Base-by-base conservation (phyloP, 345 rosid species). In the Trapa bicornis region DNA sequence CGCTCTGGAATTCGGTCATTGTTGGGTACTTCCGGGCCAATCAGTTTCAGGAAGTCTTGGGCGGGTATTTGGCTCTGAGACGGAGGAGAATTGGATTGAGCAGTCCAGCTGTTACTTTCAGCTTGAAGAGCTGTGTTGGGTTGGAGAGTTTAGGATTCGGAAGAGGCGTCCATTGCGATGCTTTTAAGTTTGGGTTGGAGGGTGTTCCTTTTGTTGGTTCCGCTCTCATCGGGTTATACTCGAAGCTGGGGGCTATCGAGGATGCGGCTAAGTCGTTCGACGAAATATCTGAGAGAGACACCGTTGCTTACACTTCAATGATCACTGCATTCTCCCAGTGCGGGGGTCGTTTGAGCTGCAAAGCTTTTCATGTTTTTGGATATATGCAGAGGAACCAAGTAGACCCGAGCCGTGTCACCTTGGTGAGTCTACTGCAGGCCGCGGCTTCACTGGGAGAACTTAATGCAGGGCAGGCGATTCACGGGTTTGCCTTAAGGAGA, bases 401-500 rank as follows among this genome's bases (percentile, higher is more conserved):
- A 15, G 56, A 50, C 22, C 56, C 56, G 22, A 50, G 4, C n/a
- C 56, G 56, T 1, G 56, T 50, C 56, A 50, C 56, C 56, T 14
- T 50, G 22, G 56, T 50, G 56, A 50, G 56, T 50, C 56, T 50
- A 17, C 17, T 50, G 56, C 56, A 15, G 56, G 22, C 56, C 2
- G 56, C 22, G 6, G 56, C 56, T 1, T 16, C 7, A 50, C 2
- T 15, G 56, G 56, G 56, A 50, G 22, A 50, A 50, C 56, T 50
- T 37, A 37, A 63, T 14, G 43, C 45, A 37, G 84, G 84, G 17
- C 50, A 70, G 45, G 65, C 73, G 1, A 67, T 80, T 47, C 80
- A 80, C 66, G 84, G 81, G 32, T 77, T 67, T 71, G 77, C 77
- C 41, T 56, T 75, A 9, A 75, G 81, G 65, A 73, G 75, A 68